These are phyloP conservation scores for Cytospora mali DNA, from an alignment of 2,329 filamentous ascomycete species.

Conservation along the genomic window DNA sequence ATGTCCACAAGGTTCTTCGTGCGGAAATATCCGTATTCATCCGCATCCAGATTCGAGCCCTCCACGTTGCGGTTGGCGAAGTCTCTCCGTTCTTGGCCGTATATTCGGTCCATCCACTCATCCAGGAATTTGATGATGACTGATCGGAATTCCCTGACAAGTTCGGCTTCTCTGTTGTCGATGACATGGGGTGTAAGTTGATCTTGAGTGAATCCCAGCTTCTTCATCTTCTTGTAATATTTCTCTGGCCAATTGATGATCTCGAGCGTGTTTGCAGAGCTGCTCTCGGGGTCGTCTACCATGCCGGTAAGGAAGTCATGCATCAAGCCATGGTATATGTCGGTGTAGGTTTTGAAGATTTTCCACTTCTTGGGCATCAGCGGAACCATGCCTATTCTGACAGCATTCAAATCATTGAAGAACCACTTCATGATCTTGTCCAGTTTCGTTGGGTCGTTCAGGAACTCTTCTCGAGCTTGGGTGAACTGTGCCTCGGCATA, in stretches of 20 bases:
- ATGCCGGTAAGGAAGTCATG: slow-evolving; percentile 86
- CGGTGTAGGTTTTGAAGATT: slow-evolving; percentile 85
- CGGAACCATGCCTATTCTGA: slow-evolving; percentile 87
- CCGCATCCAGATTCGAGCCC: slow-evolving; percentile 75
- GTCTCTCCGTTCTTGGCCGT: slow-evolving; percentile 76
- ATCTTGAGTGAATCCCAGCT: slow-evolving; percentile 76
- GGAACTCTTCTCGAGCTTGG: slow-evolving; percentile 71
- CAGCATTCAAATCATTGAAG: slow-evolving; percentile 95
- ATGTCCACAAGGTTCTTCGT: slow-evolving; percentile 91
- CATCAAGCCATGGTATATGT: slow-evolving; percentile 93
- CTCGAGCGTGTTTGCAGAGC: slow-evolving; percentile 82
- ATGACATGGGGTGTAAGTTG: slow-evolving; percentile 85
- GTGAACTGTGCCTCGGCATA: slow-evolving; percentile 76
- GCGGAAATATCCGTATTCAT: slow-evolving; percentile 87
- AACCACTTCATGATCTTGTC: slow-evolving; percentile 94
- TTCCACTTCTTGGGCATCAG: slow-evolving; percentile 97
- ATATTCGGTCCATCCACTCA: slow-evolving; percentile 97
- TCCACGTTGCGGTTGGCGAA: slow-evolving; percentile 78
- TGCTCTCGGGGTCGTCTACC: slow-evolving; percentile 83
- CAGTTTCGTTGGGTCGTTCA: slow-evolving; percentile 78
- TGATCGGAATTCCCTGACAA: slow-evolving; percentile 90
- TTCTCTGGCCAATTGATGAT: slow-evolving; percentile 95
- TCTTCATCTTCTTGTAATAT: slow-evolving; percentile 94
- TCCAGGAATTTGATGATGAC: slow-evolving; percentile 95
- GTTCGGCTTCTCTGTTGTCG: slow-evolving; percentile 84